Evolutionary conservation across 2,329 filamentous ascomycete species (phyloP).

Genomic region (Cucurbitaria berberidis): DNA sequence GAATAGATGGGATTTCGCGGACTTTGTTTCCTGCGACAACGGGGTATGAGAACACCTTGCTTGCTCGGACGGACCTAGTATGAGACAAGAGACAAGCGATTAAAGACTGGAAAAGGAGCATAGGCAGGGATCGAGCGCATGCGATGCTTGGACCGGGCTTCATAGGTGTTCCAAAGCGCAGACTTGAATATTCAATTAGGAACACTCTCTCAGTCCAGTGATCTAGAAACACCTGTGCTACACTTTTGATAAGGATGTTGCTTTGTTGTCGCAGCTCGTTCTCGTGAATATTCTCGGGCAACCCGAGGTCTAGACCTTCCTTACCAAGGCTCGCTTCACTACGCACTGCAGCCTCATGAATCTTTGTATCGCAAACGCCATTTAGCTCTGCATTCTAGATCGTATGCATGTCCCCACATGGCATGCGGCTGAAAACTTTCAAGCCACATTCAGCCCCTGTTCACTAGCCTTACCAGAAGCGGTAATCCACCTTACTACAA

Average conservation of each 20-base stretch:
- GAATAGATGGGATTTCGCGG: background rate
- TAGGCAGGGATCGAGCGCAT: no score
- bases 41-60: no score
- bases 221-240: no score
- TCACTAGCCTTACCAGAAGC: background rate
- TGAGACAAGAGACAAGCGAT: no score
- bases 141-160: no score
- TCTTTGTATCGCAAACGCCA: background rate
- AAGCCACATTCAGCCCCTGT: background rate
- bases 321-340: background rate
- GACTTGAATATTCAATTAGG: no score
- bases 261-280: background rate
- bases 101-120: no score
- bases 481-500: background rate
- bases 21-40: background rate
- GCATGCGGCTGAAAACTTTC: background rate
- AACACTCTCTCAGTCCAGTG: no score
- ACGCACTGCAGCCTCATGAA: background rate
- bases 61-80: no score
- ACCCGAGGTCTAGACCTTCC: background rate
- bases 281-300: background rate
- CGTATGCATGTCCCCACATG: background rate
- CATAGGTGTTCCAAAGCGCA: no score
- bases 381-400: background rate
- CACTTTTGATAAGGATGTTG: background rate